phyloP scores from a whole-genome alignment of 176 grass and related monocot species.

The Raddia distichophylla region DNA sequence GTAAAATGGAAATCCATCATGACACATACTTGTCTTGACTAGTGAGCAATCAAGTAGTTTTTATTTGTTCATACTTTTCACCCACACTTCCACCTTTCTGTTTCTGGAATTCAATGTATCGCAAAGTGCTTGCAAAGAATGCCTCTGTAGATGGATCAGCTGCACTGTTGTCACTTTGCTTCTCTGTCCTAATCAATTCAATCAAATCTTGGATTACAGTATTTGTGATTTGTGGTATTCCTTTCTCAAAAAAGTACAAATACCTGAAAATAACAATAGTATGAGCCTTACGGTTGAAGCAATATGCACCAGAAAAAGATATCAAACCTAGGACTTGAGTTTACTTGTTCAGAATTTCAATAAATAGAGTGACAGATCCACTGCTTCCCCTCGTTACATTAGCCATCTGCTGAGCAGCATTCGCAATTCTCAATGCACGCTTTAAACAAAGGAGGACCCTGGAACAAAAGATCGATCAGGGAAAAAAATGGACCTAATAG shows the following conservation, averaged over 20 bases:
- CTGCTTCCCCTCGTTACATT: conserved; percentile 79
- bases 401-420: conserved; percentile 97
- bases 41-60: conserved; percentile 54
- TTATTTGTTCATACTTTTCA: conserved; percentile 93
- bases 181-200: conserved; percentile 89
- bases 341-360: conserved; percentile 99
- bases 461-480: conserved; percentile 32
- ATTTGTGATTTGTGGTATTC: conserved; percentile 88
- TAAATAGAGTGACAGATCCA: conserved; percentile 79
- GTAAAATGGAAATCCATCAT: conserved; percentile 30
- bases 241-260: conserved; percentile 98
- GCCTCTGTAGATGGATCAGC: conserved; percentile 70
- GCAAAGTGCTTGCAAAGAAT: conserved; percentile 92
- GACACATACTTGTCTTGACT: not conserved
- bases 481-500: conserved; percentile 14
- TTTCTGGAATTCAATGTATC: conserved; percentile 93
- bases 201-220: conserved; percentile 90
- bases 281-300: not conserved
- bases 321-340: conserved; percentile 19
- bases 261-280: conserved; percentile 61
- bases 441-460: conserved; percentile 99
- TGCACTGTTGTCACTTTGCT: conserved; percentile 65
- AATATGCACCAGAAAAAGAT: conserved; percentile 39
- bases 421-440: conserved; percentile 95
- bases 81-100: conserved; percentile 90